Percentiles rank a stretch among this genome's conserved stretches.
These are phyloP conservation scores for Pulveroboletus sp. DNA, from an alignment of 768 basidiomycete species.

Conservation along the genomic window DNA sequence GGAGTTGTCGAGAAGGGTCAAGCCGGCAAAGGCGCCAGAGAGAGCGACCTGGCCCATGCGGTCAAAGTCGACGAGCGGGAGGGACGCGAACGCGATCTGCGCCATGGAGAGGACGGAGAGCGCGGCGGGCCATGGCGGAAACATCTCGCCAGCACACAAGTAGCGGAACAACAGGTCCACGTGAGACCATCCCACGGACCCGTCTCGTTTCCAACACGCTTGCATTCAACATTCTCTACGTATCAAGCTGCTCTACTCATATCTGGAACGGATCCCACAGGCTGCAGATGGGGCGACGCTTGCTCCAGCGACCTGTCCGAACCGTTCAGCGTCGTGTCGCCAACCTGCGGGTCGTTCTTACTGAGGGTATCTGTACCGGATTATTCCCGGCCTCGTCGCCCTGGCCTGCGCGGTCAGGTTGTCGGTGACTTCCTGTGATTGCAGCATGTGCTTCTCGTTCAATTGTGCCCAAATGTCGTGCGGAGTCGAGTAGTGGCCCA, in stretches of 20 bases:
- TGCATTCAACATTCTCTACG: neutral
- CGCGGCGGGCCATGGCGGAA: too few species aligned
- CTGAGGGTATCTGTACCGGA: slow-evolving; percentile 72
- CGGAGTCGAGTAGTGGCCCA: slow-evolving; percentile 54
- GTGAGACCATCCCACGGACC: slow-evolving; percentile 19
- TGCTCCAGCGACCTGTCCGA: slow-evolving; percentile 54
- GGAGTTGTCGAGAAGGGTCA: slow-evolving; percentile 68
- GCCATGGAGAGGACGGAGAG: slow-evolving; percentile 24
- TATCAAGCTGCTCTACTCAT: slow-evolving; percentile 7
- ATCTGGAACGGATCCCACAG: slow-evolving; percentile 48
- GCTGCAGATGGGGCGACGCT: slow-evolving; percentile 55
- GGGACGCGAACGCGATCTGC: slow-evolving; percentile 31
- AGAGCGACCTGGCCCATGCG: slow-evolving; percentile 92
- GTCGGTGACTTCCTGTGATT: slow-evolving; percentile 38
- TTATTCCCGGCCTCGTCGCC: slow-evolving; percentile 44
- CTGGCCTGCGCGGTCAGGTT: slow-evolving; percentile 40
- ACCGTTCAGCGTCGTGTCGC: slow-evolving; percentile 1
- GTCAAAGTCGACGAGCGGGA: slow-evolving; percentile 62
- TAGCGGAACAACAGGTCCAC: slow-evolving; percentile 18
- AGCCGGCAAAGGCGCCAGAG: slow-evolving; percentile 82
- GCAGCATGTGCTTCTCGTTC: slow-evolving; percentile 54
- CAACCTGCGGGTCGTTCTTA: slow-evolving; percentile 37
- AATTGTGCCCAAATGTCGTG: slow-evolving; percentile 49
- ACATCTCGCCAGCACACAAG: neutral
- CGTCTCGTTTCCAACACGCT: neutral